Evolutionary conservation across 495 filamentous ascomycete species (phyloP).

Genomic region (Penicillium subrubescens): DNA sequence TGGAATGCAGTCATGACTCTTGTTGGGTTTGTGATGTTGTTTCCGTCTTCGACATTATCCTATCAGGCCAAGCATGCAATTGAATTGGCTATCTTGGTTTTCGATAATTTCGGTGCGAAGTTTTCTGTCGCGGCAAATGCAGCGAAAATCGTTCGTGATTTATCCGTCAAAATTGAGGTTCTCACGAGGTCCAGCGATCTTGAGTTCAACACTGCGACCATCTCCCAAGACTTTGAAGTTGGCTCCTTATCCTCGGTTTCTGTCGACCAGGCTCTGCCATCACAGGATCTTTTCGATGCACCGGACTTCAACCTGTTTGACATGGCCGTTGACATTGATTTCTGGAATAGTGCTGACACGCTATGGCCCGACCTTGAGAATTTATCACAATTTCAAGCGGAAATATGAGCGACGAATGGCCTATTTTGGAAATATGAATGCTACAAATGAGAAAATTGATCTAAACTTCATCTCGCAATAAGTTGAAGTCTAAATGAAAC

Average conservation of each 20-base stretch:
- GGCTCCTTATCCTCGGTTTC: neutral
- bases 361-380: neutral
- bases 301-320: neutral
- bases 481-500: too few relatives aligned
- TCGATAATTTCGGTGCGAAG: constrained; percentile 48
- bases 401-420: neutral
- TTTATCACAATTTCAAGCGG: neutral
- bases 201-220: neutral
- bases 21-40: constrained; percentile 51
- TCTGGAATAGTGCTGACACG: neutral
- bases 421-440: neutral
- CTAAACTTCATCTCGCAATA: too few relatives aligned
- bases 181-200: neutral
- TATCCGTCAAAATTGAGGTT: constrained; percentile 31
- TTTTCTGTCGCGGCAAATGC: constrained; percentile 48
- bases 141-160: constrained; percentile 38
- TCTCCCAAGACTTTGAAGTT: neutral
- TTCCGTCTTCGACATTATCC: constrained; percentile 32
- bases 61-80: constrained; percentile 39
- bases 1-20: constrained; percentile 56
- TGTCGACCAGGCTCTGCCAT: neutral
- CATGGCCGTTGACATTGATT: neutral
- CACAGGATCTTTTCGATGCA: neutral
- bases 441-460: too few relatives aligned
- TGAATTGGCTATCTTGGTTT: constrained; percentile 40